Evolutionary conservation across 495 filamentous ascomycete genomes (phyloP).

Genomic region (Aspergillus coremiiformis): DNA sequence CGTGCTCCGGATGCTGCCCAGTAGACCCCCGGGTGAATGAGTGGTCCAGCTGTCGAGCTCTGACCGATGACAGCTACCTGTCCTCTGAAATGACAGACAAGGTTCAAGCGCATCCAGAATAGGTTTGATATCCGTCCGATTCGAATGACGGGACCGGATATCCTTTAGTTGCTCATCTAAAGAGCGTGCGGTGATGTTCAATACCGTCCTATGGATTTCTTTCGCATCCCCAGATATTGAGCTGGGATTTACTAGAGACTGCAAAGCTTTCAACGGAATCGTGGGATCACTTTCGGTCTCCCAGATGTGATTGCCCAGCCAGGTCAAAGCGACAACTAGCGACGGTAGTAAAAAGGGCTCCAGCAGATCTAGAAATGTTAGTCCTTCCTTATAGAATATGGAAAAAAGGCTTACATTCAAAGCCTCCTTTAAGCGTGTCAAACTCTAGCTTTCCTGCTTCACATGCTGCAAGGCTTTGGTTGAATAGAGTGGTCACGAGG

Average conservation of each 20-base stretch:
- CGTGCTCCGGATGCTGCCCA: constrained; percentile 53
- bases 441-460: constrained; percentile 62
- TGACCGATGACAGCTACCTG: constrained; percentile 54
- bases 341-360: constrained; percentile 87
- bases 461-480: constrained; percentile 73
- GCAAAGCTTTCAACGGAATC: constrained; percentile 59
- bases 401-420: constrained; percentile 62
- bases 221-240: constrained; percentile 75
- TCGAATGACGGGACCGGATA: constrained; percentile 60
- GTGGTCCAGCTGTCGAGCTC: constrained; percentile 74
- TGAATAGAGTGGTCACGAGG: constrained; percentile 82
- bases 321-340: constrained; percentile 70
- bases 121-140: constrained; percentile 62
- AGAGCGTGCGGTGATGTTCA: constrained; percentile 72
- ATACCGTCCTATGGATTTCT: constrained; percentile 71
- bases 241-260: constrained; percentile 65
- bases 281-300: constrained; percentile 54
- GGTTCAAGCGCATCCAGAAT: constrained; percentile 63
- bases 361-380: constrained; percentile 55
- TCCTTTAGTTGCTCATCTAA: constrained; percentile 69
- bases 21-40: constrained; percentile 52
- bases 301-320: constrained; percentile 79
- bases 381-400: neutral
- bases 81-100: constrained; percentile 59
- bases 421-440: constrained; percentile 75